Percentiles rank a stretch among this genome's conserved stretches.
Conservation (phyloP, 306 rosid species). For the Acacia acuminata region DNA sequence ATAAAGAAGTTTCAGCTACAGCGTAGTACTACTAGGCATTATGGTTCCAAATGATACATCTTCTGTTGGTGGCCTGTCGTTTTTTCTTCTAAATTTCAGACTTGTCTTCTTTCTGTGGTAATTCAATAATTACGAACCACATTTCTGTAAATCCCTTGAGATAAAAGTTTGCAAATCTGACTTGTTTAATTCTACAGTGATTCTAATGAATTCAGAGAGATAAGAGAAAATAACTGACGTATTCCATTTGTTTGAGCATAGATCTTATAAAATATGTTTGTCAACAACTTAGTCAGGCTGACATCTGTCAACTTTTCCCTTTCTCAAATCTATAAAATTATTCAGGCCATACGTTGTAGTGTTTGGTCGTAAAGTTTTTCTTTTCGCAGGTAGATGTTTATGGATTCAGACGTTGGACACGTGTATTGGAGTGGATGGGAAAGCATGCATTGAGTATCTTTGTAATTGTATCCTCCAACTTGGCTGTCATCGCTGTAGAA, state of each 20-base stretch:
- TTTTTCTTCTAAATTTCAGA: background rate
- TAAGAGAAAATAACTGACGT: background rate
- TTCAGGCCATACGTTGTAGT: background rate
- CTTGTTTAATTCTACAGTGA: background rate
- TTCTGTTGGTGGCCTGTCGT: background rate
- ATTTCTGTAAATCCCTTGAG: background rate
- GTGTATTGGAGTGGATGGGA: constrained; percentile 87
- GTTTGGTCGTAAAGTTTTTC: background rate
- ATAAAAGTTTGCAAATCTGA: background rate
- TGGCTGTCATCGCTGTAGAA: constrained; percentile 64
- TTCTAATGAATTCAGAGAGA: background rate
- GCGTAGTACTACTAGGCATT: background rate
- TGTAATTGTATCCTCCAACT: constrained; percentile 71
- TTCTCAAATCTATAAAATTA: background rate
- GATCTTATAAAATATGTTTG: background rate
- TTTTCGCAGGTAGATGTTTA: constrained; percentile 66
- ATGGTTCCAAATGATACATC: background rate
- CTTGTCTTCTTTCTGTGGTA: background rate
- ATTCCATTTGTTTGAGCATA: background rate
- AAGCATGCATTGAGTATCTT: constrained; percentile 75
- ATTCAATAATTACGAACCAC: background rate
- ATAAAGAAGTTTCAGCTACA: background rate
- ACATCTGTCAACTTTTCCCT: background rate
- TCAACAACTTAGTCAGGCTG: background rate
- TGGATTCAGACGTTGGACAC: constrained; percentile 58